Percentiles rank a stretch among this genome's conserved stretches.
Evolutionary conservation across 2,329 filamentous ascomycete species (phyloP).

Genomic region (Phaeosphaeriaceae sp.): DNA sequence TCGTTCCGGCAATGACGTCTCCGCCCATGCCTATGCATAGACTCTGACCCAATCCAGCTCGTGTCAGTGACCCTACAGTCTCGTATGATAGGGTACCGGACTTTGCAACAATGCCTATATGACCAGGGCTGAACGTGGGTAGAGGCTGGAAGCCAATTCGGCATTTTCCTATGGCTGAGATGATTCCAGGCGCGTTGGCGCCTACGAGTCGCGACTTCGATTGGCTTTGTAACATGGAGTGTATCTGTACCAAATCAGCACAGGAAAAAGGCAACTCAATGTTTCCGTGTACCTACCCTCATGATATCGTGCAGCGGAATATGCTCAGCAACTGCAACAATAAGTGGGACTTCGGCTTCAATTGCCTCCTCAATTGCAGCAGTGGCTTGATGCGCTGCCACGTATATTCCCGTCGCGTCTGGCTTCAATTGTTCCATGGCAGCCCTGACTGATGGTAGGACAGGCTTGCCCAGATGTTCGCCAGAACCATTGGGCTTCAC

Average conservation of each 20-base stretch:
- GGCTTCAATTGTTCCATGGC: slow-evolving; percentile 75
- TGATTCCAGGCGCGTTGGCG: slow-evolving; percentile 83
- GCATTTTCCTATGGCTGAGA: slow-evolving; percentile 74
- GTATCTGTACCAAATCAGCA: slow-evolving; percentile 58
- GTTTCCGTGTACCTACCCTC: slow-evolving; percentile 56
- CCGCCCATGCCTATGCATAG: slow-evolving; percentile 80
- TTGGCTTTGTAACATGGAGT: slow-evolving; percentile 74
- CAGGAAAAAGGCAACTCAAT: slow-evolving; percentile 48
- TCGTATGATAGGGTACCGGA: slow-evolving; percentile 83
- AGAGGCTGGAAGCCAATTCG: slow-evolving; percentile 79
- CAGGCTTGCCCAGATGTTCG: slow-evolving; percentile 75
- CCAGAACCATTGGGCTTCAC: slow-evolving; percentile 74
- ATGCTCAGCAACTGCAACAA: slow-evolving; percentile 81
- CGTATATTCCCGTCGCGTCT: slow-evolving; percentile 80
- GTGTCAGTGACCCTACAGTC: slow-evolving; percentile 75
- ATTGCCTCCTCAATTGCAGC: slow-evolving; percentile 81
- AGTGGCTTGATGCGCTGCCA: slow-evolving; percentile 75
- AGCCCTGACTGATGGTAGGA: slow-evolving; percentile 71
- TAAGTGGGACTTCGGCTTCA: slow-evolving; percentile 77
- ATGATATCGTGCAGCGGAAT: slow-evolving; percentile 81
- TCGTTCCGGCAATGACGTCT: slow-evolving; percentile 76
- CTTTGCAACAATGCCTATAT: slow-evolving; percentile 79
- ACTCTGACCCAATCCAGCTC: slow-evolving; percentile 78
- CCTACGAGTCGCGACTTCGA: slow-evolving; percentile 76
- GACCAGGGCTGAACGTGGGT: slow-evolving; percentile 72